Base-by-base conservation (phyloP, 768 basidiomycete genomes). In the Lactarius tabidus region DNA sequence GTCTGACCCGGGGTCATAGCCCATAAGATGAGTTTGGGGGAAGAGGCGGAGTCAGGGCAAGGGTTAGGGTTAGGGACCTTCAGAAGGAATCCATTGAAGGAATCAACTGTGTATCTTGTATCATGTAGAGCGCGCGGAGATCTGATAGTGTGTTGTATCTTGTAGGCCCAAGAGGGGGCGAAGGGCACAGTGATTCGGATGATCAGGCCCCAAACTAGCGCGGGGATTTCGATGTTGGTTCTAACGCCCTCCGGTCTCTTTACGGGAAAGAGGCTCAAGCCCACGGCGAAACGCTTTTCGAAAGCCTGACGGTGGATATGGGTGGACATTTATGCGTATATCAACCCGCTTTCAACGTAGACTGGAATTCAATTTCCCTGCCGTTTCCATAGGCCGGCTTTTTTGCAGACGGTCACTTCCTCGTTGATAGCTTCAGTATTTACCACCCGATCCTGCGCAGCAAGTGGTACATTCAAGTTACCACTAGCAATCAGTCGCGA, bases 321-420 rank as follows among this genome's bases (percentile, higher is more conserved):
- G 3, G 0, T 4, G 53, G 28, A 10, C 10, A 18, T 54, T 54
- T 5, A 28, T 54, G 6, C 29, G 53, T 31, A 6, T 20, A 18
- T n/a, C 1, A 0, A n/a, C n/a, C n/a, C n/a, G n/a, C n/a, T n/a
- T n/a, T n/a, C n/a, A n/a, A n/a, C 3, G 10, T 23, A 45, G n/a
- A 45, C 4, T 14, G 3, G 43, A 45, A 23, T 23, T 23, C 9
- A 8, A 33, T 23, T 12, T 9, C 35, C 9, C 12, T 31, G 6
- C 6, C 1, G 12, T 45, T 45, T 36, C 55, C 55, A 6, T 36
- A 64, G 63, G 39, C 63, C 7, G 63, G 58, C 8, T 31, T 64
- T 31, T 64, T 64, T 23, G 54, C 63, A 8, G 58, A 33, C 9
- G 52, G 35, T n/a, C 31, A 59, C 26, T 64, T 64, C 20, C 26